Base-by-base conservation (phyloP, 768 basidiomycete species). In the Fomitopsis serialis region DNA sequence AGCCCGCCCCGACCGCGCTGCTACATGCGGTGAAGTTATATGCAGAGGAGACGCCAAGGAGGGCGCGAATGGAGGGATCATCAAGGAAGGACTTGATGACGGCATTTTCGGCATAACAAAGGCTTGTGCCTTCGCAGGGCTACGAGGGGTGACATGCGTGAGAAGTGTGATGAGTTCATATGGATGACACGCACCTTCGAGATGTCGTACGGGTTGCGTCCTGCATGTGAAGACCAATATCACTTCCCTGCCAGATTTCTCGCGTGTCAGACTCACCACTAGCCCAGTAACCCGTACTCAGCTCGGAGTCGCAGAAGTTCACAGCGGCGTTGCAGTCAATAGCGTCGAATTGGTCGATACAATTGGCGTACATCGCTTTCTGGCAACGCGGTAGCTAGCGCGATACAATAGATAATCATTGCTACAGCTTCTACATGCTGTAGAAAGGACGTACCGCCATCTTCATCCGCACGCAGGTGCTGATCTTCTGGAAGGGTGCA, bases 261-360 rank as follows among this genome's bases (percentile, higher is more conserved):
- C n/a, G n/a, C n/a, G n/a, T n/a, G n/a, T n/a, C n/a, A n/a, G n/a
- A n/a, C 74, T 68, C 29, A 77, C 73, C 66, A 54, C 71, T 70
- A 44, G 60, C 46, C 58, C 64, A 63, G 63, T 74, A 77, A 2
- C 72, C 68, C 3, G 57, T 68, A 32, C 74, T 78, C 12, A 91
- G 64, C 56, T 81, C 74, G 21, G 63, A 67, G 48, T 80, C 74
- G 66, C 91, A 93, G 65, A 89, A 90, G 10, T 57, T 66, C 47
- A 81, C 73, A 2, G 89, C 85, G 12, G 83, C 84, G n/a, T 68
- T 70, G 60, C 90, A 92, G 54, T 78, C 73, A 35, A 86, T 81
- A 21, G 73, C 67, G 64, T 93, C 88, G 57, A 84, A 84, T 15
- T 70, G 70, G 52, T 89, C 78, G 27, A 89, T 74, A 57, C 89